Evolutionary conservation across 2,329 filamentous ascomycete genomes (phyloP).

Genomic region (Pseudogymnoascus sp.): DNA sequence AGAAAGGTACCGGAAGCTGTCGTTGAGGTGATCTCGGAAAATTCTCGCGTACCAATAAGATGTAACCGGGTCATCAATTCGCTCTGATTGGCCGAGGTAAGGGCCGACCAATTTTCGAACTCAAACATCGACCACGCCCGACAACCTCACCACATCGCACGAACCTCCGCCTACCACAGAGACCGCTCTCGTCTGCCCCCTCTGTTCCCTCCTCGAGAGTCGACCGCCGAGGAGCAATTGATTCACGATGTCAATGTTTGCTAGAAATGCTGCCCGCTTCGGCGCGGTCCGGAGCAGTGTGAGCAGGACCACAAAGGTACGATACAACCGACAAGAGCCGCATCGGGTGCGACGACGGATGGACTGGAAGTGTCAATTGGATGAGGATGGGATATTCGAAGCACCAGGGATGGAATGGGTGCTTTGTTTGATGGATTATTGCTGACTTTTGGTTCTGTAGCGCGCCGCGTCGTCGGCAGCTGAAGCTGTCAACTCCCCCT

Average conservation of each 20-base stretch:
- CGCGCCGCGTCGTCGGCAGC: constrained; percentile 59
- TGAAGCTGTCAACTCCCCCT: constrained; percentile 63
- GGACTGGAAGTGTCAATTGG: background rate
- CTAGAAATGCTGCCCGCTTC: constrained; percentile 10
- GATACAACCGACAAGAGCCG: constrained; percentile 9
- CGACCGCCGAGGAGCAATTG: constrained; percentile 8
- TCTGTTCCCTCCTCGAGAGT: constrained; percentile 8
- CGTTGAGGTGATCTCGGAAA: constrained; percentile 3
- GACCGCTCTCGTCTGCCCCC: constrained; percentile 7
- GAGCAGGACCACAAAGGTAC: constrained; percentile 10
- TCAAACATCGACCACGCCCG: constrained; percentile 8
- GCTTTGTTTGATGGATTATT: constrained; percentile 16
- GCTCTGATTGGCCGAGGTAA: constrained; percentile 8
- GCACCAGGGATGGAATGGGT: constrained; percentile 17
- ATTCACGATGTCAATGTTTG: constrained; percentile 9
- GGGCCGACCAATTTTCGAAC: constrained; percentile 7
- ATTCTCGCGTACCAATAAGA: constrained; percentile 7
- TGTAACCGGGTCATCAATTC: constrained; percentile 9
- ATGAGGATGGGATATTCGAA: background rate
- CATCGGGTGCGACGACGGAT: constrained; percentile 2
- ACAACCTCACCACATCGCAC: constrained; percentile 8
- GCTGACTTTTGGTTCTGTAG: constrained; percentile 39
- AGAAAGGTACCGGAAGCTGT: background rate
- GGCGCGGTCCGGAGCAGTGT: constrained; percentile 8
- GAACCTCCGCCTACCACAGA: constrained; percentile 1